These are phyloP conservation scores for Carex myosuroides DNA, from an alignment of 176 grass and related monocot species.

Conservation along the genomic window DNA sequence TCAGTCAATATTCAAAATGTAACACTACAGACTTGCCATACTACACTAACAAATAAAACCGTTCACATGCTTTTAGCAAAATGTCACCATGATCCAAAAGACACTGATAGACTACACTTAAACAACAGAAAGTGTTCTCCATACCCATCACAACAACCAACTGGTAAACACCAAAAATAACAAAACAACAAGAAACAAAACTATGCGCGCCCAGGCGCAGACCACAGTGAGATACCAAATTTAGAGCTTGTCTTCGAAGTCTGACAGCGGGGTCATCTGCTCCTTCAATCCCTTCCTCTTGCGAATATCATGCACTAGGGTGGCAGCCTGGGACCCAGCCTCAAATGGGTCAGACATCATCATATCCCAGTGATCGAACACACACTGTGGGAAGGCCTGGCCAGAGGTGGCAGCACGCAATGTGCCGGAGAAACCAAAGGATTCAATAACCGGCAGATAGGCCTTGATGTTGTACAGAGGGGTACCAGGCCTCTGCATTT, in stretches of 20 bases:
- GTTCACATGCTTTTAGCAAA: slow-evolving; percentile 4
- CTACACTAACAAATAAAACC: slow-evolving; percentile 1
- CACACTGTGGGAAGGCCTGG: slow-evolving; percentile 33
- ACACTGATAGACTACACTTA: slow-evolving; percentile 10
- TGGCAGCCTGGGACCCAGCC: slow-evolving; percentile 6
- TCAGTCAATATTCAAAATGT: slow-evolving; percentile 1
- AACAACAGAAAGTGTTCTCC: slow-evolving; percentile 16
- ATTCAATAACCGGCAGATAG: slow-evolving; percentile 41
- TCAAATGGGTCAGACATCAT: slow-evolving; percentile 25
- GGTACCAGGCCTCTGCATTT: slow-evolving; percentile 66
- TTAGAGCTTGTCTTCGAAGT: slow-evolving; percentile 33
- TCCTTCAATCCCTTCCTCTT: slow-evolving; percentile 37
- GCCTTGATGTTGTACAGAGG: slow-evolving; percentile 86
- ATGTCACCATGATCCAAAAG: neutral
- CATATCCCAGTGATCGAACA: slow-evolving; percentile 30
- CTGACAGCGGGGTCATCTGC: slow-evolving; percentile 29
- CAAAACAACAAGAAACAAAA: slow-evolving; percentile 10
- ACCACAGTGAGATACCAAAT: neutral
- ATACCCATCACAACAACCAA: slow-evolving; percentile 1
- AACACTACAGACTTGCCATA: neutral
- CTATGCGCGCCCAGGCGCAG: neutral
- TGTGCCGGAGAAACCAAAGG: slow-evolving; percentile 16
- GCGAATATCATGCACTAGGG: slow-evolving; percentile 19
- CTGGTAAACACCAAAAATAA: neutral
- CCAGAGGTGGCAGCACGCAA: slow-evolving; percentile 27